Base-by-base conservation (phyloP, 176 grass and related monocot species). In the Oryza officinalis region DNA sequence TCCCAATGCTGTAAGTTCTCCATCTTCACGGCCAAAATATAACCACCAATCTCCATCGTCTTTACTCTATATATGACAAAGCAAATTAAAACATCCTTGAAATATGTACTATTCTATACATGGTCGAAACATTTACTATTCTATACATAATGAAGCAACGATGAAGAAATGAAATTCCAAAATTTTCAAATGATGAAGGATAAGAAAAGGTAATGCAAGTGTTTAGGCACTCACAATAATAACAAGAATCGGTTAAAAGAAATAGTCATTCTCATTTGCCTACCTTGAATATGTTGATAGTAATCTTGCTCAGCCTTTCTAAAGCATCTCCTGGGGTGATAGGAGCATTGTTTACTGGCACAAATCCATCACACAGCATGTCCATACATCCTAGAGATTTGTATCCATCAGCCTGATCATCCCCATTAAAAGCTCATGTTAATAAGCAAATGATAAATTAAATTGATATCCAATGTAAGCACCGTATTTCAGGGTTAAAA, bases 221-320 rank as follows among this genome's bases (percentile, higher is more conserved):
- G 4, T 59, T 32, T 33, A 5, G 57, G 57, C 31, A 28, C 9
- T 43, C 4, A 40, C 5, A 65, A 40, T 6, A 63, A 41, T 27
- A 11, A 27, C 9, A 8, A 64, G 27, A 74, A 6, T 20, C 52
- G 2, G 9, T 43, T 40, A 40, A 26, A 43, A 13, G 17, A 22
- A 46, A 9, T 79, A 33, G 5, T 8, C 43, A 33, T 25, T 40
- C 38, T 40, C 38, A 40, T 40, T 40, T 40, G 38, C 20, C 18
- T 45, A 52, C 64, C 67, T 81, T 81, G 33, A 81, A 72, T 71
- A 81, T 72, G 50, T 72, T 81, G 80, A 81, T 28, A 11, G 67
- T 27, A 54, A 71, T 81, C n/a, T 81, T 77, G 63, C 10, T 5
- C 38, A 61, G 59, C 1, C 12, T 52, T 3, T 63, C 6, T 1